Evolutionary conservation across 768 basidiomycete genomes (phyloP).

Genomic region (Boletus patriciae): DNA sequence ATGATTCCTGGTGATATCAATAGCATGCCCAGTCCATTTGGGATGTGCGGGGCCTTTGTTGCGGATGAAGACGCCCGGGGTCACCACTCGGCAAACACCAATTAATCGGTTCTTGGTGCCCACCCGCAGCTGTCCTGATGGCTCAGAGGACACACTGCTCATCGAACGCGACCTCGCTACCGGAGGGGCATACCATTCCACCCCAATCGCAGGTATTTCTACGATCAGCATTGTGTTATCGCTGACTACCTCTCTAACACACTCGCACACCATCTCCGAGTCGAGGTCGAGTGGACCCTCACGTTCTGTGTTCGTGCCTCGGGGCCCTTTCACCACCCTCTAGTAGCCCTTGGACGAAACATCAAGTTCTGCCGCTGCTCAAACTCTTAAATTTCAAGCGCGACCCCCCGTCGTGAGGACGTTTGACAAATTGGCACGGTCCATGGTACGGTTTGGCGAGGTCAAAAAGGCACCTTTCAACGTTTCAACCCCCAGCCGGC

Average conservation of each 20-base stretch:
- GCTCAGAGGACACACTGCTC: background rate
- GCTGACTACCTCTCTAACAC: background rate
- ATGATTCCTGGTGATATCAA: conserved; percentile 1
- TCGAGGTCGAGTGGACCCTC: conserved; percentile 11
- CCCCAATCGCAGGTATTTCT: background rate
- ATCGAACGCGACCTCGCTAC: conserved; percentile 22
- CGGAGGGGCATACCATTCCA: conserved; percentile 1
- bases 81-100: background rate
- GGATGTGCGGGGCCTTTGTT: conserved; percentile 8
- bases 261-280: background rate
- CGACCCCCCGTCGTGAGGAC: no score
- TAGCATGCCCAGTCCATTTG: background rate
- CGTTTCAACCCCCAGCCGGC: no score
- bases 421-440: no score
- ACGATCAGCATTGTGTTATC: conserved; percentile 1
- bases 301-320: background rate
- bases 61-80: background rate
- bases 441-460: no score
- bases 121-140: no score
- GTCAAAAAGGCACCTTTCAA: no score
- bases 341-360: no score
- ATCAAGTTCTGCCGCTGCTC: no score
- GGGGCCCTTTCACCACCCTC: no score
- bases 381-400: no score
- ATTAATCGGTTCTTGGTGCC: conserved; percentile 2